Base-by-base conservation (phyloP, 495 filamentous ascomycete species). In the Penicillium pancosmium region DNA sequence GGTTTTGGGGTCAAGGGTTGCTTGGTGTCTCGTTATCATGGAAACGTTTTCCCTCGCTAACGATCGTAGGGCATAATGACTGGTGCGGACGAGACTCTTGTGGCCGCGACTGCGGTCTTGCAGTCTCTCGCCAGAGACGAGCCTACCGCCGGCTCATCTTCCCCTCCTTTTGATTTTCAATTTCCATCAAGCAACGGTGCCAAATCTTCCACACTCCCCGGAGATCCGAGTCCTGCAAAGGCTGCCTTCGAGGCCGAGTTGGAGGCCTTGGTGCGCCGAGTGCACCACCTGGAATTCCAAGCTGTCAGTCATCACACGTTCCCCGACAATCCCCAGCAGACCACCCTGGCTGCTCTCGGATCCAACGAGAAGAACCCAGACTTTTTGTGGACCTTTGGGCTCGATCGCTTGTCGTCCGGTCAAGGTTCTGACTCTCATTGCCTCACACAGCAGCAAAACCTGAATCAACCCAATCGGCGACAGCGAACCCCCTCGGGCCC, bases 241-340 rank as follows among this genome's bases (percentile, higher is more conserved):
- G 74, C 77, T 58, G 79, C 80, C 47, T 82, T 93, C 49, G 89
- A 92, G 72, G 77, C 77, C 56, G 90, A 91, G 68, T 81, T 93
- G 50, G 82, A 84, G 54, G 83, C 86, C 54, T 80, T 93, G 55
- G 80, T 85, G 51, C 77, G 83, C 56, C 78, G 90, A 47, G 78
- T 93, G 52, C 85, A 88, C 62, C 81, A 82, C 56, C 80, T 93
- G 54, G 88, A 92, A 76, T 80, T 78, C 60, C 82, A 84, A 74
- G 84, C 86, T 68, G 82, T 81, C 80, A 68, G 71, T 82, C 55
- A 79, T 59, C 80, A 84, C 59, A 73, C 74, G 40, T 82, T 87
- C 59, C 86, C 87, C 55, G 85, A 84, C 67, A 86, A 84, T 27
- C 85, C 88, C 41, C 84, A 84, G 60, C 83, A 86, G 67, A 51